Base-by-base conservation (phyloP, 192 early-diverging fungal species). In the Entophlyctis luteolus region DNA sequence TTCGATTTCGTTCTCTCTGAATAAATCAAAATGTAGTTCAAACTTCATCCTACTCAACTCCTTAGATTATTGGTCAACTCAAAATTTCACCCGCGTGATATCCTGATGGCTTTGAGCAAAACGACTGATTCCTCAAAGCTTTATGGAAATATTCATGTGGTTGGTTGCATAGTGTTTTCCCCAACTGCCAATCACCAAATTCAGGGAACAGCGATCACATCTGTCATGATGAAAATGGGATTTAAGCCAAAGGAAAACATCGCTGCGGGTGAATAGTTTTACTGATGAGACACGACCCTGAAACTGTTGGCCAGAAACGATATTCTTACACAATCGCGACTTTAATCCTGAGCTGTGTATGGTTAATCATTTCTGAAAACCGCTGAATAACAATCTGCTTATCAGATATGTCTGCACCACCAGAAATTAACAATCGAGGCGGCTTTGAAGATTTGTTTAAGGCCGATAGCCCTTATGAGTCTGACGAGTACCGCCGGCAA, bases 61-160 rank as follows among this genome's bases (percentile, higher is more conserved):
- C 53, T 81, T 5, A 59, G 79, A 10, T 59, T 82, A 1, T 49
- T 85, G 25, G 75, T 77, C 14, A 78, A 78, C 49, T 67, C 54
- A 0, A 72, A 71, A 18, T 82, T 78, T 59, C 72, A 78, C 48
- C 83, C 83, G 6, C 62, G 67, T 5, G 83, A 85, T 53, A 72
- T 85, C 18, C 59, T 85, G 25, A 67, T 48, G 34, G 81, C 81
- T 1, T 70, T 85, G 8, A 60, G 75, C 2, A 50, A 58, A 14
- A 72, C 39, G 36, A 47, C 59, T 0, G 52, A 74, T 52, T 10
- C 72, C 0, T 71, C 72, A 39, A 49, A 59, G 10, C 62, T 83
- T 31, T 80, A 50, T 55, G n/a, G 31, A 12, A 16, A 45, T 2
- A 58, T 72, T 0, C 54, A 52, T 35, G 56, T 63, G 22, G 73